Evolutionary conservation across 1,284 basidiomycete genomes (phyloP).

Genomic region (Entoloma clypeatum): DNA sequence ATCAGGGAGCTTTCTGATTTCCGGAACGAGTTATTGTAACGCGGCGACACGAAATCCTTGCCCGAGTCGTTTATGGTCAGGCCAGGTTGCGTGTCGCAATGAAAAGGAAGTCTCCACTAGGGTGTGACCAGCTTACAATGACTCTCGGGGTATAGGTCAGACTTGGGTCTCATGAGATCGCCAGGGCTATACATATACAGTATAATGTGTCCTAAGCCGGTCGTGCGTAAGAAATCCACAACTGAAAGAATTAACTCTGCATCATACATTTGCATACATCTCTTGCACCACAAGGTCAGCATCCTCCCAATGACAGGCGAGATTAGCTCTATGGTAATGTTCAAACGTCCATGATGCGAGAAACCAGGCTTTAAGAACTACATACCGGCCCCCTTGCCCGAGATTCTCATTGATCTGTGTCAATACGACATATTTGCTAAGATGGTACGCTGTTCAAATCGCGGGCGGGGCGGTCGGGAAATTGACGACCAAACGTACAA

Average conservation of each 20-base stretch:
- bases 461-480: slow-evolving; percentile 6
- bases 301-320: slow-evolving; percentile 75
- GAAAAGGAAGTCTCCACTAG: slow-evolving; percentile 22
- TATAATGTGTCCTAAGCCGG: slow-evolving; percentile 61
- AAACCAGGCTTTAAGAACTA: slow-evolving; percentile 6
- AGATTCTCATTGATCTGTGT: slow-evolving; percentile 79
- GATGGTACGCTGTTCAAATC: slow-evolving; percentile 12
- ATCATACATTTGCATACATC: slow-evolving; percentile 62
- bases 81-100: too few relatives aligned
- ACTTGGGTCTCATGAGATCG: slow-evolving; percentile 39
- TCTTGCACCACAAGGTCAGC: slow-evolving; percentile 66
- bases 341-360: slow-evolving; percentile 4
- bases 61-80: too few relatives aligned
- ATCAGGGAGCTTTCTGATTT: too few relatives aligned
- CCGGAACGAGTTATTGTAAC: too few relatives aligned
- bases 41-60: too few relatives aligned
- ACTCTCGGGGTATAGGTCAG: slow-evolving; percentile 19
- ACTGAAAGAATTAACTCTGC: slow-evolving; percentile 16
- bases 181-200: slow-evolving; percentile 73
- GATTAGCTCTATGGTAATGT: slow-evolving; percentile 45
- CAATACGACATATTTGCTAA: slow-evolving; percentile 77
- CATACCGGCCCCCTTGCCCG: slow-evolving; percentile 76
- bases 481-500: slow-evolving; percentile 54
- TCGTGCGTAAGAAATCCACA: slow-evolving; percentile 13
- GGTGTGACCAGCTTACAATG: slow-evolving; percentile 31